Evolutionary conservation across 345 rosid species (phyloP).

Genomic region (Pistacia atlantica): DNA sequence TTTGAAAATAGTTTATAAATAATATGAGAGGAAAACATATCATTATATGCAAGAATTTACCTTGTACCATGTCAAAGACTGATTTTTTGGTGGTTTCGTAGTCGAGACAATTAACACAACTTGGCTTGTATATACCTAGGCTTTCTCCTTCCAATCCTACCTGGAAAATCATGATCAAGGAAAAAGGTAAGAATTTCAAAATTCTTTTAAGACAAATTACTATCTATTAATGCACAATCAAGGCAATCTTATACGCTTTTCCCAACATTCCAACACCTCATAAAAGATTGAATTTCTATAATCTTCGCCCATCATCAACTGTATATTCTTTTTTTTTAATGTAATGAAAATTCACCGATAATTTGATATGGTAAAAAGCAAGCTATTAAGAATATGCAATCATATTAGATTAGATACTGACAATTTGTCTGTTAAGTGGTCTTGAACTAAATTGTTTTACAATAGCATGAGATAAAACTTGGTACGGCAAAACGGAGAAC

Average conservation of each 20-base stretch:
- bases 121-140: constrained; percentile 55
- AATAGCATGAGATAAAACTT: constrained; percentile 24
- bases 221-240: not conserved
- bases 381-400: too few species aligned
- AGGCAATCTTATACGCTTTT: not conserved
- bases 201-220: not conserved
- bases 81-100: constrained; percentile 59
- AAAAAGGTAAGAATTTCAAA: not conserved
- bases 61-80: constrained; percentile 92
- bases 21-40: not conserved
- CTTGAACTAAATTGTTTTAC: constrained; percentile 19
- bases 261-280: not conserved
- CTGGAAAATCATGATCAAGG: constrained; percentile 38
- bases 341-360: too few species aligned
- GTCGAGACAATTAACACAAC: constrained; percentile 36
- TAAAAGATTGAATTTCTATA: too few species aligned
- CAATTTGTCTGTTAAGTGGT: not conserved
- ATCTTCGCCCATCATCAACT: too few species aligned
- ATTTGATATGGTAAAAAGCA: too few species aligned
- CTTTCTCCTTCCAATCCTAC: constrained; percentile 84
- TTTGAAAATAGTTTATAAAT: not conserved
- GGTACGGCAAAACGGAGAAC: too few species aligned
- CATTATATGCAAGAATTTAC: constrained; percentile 29
- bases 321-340: too few species aligned
- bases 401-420: not conserved